Evolutionary conservation across 208 protist species (phyloP).

Genomic region (Acanthamoeba royreba): DNA sequence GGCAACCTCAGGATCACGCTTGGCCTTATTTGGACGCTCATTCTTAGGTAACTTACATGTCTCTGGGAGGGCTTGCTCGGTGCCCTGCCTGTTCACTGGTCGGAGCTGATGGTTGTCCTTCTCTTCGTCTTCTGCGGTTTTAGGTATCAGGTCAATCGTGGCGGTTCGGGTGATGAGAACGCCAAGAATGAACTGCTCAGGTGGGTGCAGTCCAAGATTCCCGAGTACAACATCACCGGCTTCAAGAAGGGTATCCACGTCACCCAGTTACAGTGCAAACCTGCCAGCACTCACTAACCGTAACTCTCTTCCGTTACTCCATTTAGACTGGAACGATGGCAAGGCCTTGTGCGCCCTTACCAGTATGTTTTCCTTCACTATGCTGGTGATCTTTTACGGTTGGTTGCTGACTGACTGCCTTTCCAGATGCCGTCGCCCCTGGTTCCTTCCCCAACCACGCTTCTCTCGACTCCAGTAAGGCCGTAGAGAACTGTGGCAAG

Average conservation of each 20-base stretch:
- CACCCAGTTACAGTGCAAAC: no score
- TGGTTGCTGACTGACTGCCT: neutral
- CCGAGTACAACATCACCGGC: constrained; percentile 37
- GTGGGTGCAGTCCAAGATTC: constrained; percentile 39
- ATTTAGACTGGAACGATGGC: constrained; percentile 39
- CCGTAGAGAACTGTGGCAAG: neutral
- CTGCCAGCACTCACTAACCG: no score
- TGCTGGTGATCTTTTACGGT: neutral
- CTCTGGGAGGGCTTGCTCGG: no score
- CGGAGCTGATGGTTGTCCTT: no score
- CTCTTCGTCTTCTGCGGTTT: no score
- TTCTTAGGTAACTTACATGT: constrained; percentile 69
- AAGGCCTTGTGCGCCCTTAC: constrained; percentile 22
- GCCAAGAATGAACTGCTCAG: neutral
- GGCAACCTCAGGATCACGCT: constrained; percentile 65
- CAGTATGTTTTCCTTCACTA: neutral
- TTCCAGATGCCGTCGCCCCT: neutral
- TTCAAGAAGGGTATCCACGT: constrained; percentile 24
- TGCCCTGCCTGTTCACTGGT: no score
- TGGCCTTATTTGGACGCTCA: constrained; percentile 70
- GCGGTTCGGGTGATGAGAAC: neutral
- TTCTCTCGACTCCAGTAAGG: neutral
- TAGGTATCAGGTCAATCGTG: neutral
- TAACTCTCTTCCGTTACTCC: neutral
- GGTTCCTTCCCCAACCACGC: neutral